These are phyloP conservation scores for Aspergillus viridinutans DNA, from an alignment of 2,329 filamentous ascomycete genomes.

Conservation along the genomic window DNA sequence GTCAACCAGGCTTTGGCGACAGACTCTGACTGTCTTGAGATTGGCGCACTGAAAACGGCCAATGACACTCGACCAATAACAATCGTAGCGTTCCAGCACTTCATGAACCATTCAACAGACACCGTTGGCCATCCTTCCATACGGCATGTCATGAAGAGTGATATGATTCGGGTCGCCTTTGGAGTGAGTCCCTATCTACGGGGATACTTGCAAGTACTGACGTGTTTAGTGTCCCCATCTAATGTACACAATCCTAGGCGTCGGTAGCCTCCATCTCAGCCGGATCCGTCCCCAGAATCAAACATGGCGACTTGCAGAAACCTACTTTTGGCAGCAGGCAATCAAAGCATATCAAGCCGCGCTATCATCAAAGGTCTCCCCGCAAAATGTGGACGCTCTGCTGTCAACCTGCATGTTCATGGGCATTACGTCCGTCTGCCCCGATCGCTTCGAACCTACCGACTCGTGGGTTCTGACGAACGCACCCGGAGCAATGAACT, in stretches of 20 bases:
- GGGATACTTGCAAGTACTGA: not conserved
- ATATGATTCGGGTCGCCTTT: conserved; percentile 25
- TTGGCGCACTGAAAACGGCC: not conserved
- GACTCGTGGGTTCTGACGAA: conserved; percentile 30
- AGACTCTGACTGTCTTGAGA: not conserved
- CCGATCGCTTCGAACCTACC: conserved; percentile 16
- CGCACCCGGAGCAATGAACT: conserved; percentile 22
- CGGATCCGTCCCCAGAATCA: conserved; percentile 16
- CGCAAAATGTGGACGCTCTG: conserved; percentile 22
- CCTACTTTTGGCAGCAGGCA: conserved; percentile 28
- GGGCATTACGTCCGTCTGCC: conserved; percentile 22
- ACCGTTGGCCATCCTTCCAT: conserved; percentile 10
- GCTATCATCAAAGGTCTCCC: conserved; percentile 13
- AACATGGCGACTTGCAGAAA: conserved; percentile 18
- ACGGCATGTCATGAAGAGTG: conserved; percentile 17
- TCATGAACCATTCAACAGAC: conserved; percentile 11
- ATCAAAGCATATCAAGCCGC: conserved; percentile 24
- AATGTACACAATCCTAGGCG: conserved; percentile 29
- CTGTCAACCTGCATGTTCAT: conserved; percentile 31
- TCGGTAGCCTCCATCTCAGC: conserved; percentile 25
- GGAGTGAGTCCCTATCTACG: not conserved
- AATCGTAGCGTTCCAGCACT: conserved; percentile 19
- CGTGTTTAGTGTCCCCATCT: conserved; percentile 21
- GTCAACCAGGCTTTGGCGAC: conserved; percentile 9
- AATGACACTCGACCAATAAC: conserved; percentile 5